These are phyloP conservation scores for Globisporangium cylindrosporum DNA, from an alignment of 352 stramenopile genomes.

Conservation along the genomic window DNA sequence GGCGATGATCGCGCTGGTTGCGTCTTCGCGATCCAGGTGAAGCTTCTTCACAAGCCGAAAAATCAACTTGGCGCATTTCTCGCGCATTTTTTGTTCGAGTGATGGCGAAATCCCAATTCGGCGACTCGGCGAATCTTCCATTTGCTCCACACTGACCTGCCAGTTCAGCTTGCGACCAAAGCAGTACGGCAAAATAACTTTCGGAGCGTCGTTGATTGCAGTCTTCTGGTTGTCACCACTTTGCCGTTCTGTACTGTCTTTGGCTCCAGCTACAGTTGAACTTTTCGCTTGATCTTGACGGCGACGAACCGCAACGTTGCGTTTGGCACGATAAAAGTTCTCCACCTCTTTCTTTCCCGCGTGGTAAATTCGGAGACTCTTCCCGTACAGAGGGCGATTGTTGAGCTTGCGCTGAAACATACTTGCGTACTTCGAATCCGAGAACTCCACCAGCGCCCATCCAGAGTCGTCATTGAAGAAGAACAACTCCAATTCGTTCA, in stretches of 20 bases:
- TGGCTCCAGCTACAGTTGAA: constrained; percentile 11
- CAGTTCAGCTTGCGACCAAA: constrained; percentile 78
- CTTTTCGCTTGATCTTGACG: constrained; percentile 13
- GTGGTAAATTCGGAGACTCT: constrained; percentile 52
- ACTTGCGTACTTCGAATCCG: constrained; percentile 38
- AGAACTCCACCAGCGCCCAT: constrained; percentile 75
- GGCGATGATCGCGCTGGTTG: constrained; percentile 69
- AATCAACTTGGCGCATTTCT: constrained; percentile 65
- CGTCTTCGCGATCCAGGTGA: constrained; percentile 64
- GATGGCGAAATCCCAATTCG: constrained; percentile 50
- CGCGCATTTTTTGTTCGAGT: constrained; percentile 61
- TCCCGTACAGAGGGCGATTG: constrained; percentile 44
- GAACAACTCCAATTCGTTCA: constrained; percentile 64
- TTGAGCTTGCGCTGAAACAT: constrained; percentile 60
- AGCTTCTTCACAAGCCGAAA: constrained; percentile 60
- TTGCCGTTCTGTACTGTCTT: constrained; percentile 23
- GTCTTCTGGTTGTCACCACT: neutral
- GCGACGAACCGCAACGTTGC: constrained; percentile 32
- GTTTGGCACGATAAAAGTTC: constrained; percentile 55
- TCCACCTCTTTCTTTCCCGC: constrained; percentile 60
- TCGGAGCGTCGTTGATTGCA: neutral
- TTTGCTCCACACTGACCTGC: constrained; percentile 55
- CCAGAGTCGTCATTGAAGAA: constrained; percentile 66
- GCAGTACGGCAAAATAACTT: constrained; percentile 35
- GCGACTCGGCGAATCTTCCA: constrained; percentile 60